Evolutionary conservation across 768 basidiomycete species (phyloP), one percentile per base, ranked within the genome.

Genomic region (Porpolomopsis calyptriformis): DNA sequence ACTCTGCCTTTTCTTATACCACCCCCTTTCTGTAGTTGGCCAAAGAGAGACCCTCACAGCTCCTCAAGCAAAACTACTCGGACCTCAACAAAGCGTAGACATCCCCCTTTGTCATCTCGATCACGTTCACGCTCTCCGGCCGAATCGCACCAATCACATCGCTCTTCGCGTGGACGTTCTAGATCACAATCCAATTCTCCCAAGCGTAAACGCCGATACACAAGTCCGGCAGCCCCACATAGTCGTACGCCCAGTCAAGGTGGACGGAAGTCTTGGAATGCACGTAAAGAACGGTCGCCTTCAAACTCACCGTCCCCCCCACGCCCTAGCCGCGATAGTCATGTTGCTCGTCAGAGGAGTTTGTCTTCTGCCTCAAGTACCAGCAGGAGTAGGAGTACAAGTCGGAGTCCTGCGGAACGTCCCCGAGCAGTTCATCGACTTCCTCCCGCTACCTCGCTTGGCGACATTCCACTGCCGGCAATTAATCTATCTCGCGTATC

Each of bases 161-260:
- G 66, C 33, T 83, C 82, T 19, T 81, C 80, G 38, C 70, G 74
- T 37, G 78, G 74, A 48, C 80, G 76, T 27, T 84, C 82, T 23
- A 73, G 68, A 36, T 82, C 85, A 14, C 70, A 69, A 33, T 79
- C 76, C 27, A 57, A 63, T 47, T 80, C 83, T 19, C 81, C 82
- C 16, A 79, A 79, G 57, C 74, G 71, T 20, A 70, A 66, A 37
- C 72, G 76, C 38, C 68, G 70, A 49, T 75, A 73, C 47, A 64
- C 69, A 8, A 80, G 76, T 57, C 74, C 72, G 40, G 59, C 59
- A 36, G 61, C 57, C 11, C 59, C 68, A 18, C 71, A 63, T 22
- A 76, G 74, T 53, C 72, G 62, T 33, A 71, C 73, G 7, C 75
- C 77, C 4, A 67, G 68, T 36, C 74, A 72, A 33, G 67, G 66